Conservation (phyloP, 345 rosid genomes). For the Cardamine occulta region DNA sequence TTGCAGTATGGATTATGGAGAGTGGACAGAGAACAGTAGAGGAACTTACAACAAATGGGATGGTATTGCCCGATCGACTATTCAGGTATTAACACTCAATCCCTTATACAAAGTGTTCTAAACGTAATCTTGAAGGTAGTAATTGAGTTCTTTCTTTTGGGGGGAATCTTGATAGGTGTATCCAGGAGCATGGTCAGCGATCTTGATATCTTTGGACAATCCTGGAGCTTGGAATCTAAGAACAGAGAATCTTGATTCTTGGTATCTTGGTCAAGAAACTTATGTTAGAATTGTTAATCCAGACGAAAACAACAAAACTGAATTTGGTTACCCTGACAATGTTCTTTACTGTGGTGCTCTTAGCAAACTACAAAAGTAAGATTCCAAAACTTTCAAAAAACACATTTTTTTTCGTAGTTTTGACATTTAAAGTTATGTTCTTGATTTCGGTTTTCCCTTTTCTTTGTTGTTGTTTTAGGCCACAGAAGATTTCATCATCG, state of each 20-base stretch:
- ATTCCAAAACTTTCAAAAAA: not conserved
- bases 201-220: conserved; percentile 90
- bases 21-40: conserved; percentile 95
- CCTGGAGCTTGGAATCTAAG: conserved; percentile 98
- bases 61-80: conserved; percentile 87
- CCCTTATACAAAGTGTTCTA: not conserved
- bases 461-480: conserved; percentile 51
- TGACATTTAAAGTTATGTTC: conserved; percentile 8
- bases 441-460: not conserved
- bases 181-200: conserved; percentile 98
- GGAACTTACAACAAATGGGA: conserved; percentile 99
- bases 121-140: not conserved
- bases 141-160: not conserved
- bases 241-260: conserved; percentile 93
- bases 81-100: conserved; percentile 60
- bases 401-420: not conserved
- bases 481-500: conserved; percentile 68
- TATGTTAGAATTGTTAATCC: conserved; percentile 91
- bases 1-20: conserved; percentile 96
- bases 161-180: conserved; percentile 61
- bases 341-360: conserved; percentile 90
- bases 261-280: conserved; percentile 99
- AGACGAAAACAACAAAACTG: conserved; percentile 88
- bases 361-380: conserved; percentile 74
- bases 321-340: conserved; percentile 79